Evolutionary conservation across 805 yeast genomes (phyloP).

Genomic region (Zygoascus flipseniorum): DNA sequence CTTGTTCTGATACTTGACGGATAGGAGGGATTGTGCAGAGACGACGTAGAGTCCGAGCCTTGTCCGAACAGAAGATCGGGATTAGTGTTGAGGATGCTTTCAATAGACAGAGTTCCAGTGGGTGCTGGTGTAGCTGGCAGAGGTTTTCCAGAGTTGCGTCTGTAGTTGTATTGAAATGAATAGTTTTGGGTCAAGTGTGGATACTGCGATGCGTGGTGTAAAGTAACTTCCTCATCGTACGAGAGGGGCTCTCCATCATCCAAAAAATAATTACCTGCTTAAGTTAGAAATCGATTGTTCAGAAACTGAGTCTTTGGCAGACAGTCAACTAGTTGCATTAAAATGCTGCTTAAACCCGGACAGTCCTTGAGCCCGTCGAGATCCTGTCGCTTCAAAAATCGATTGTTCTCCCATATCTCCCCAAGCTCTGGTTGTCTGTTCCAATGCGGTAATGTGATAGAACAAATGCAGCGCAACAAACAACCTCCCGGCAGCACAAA

Average conservation of each 20-base stretch:
- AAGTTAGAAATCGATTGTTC: background rate
- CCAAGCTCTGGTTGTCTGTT: background rate
- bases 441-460: background rate
- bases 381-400: too few species aligned
- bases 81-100: conserved; percentile 6
- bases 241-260: conserved; percentile 16
- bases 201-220: conserved; percentile 14
- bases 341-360: too few species aligned
- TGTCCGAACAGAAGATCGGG: background rate
- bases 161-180: conserved; percentile 2
- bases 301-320: background rate
- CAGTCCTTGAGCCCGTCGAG: too few species aligned
- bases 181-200: conserved; percentile 11
- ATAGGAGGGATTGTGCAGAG: conserved; percentile 1
- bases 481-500: too few species aligned
- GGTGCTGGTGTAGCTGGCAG: conserved; percentile 6
- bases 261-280: background rate
- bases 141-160: background rate
- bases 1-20: background rate
- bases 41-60: conserved; percentile 3
- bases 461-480: background rate
- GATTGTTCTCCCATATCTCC: too few species aligned
- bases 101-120: conserved; percentile 16
- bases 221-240: conserved; percentile 16
- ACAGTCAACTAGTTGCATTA: background rate